Evolutionary conservation across 164 flowering plant genomes (phyloP).

Genomic region (Magnolia sinica): DNA sequence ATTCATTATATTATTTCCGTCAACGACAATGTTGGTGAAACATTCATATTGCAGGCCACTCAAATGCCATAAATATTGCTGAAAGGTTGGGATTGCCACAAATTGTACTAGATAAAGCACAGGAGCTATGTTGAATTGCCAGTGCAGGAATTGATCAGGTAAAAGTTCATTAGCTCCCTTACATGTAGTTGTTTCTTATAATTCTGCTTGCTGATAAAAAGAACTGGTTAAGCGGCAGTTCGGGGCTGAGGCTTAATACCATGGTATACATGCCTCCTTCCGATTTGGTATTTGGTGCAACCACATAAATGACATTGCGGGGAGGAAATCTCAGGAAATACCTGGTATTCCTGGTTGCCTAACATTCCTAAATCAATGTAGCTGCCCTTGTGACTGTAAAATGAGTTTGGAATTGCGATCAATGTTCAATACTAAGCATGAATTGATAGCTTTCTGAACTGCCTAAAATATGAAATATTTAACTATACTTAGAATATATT

Average conservation of each 20-base stretch:
- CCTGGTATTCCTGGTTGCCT: not conserved
- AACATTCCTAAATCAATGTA: not conserved
- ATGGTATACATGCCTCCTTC: not conserved
- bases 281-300: too few species aligned
- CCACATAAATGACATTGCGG: not conserved
- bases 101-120: constrained; percentile 53
- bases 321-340: not conserved
- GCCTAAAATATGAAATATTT: too few species aligned
- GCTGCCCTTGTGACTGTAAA: not conserved
- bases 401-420: not conserved
- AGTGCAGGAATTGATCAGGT: constrained; percentile 91
- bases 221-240: not conserved
- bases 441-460: not conserved
- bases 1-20: not conserved
- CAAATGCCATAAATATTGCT: constrained; percentile 90
- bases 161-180: constrained; percentile 6
- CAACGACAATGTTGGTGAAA: constrained; percentile 4
- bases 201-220: not conserved
- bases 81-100: constrained; percentile 74
- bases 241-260: too few species aligned
- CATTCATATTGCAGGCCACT: constrained; percentile 57
- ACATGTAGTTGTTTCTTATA: too few species aligned
- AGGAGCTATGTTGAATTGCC: constrained; percentile 72
- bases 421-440: not conserved
- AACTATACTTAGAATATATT: not conserved